These are phyloP conservation scores for Globisporangium spinosum DNA, from an alignment of 352 stramenopile genomes.

Conservation along the genomic window DNA sequence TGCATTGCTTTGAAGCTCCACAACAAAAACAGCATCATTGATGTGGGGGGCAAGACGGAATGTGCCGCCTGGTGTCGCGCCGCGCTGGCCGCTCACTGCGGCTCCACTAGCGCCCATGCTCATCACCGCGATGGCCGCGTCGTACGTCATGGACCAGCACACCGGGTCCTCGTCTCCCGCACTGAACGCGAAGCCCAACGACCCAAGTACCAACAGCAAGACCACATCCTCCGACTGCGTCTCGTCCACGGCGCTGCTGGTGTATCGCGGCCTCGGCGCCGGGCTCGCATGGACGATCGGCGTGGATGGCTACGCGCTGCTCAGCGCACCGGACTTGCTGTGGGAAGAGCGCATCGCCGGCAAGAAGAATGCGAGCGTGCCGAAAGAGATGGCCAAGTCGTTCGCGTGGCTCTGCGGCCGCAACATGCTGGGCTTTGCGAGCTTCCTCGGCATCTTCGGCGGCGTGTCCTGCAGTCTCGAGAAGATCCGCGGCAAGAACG, in stretches of 20 bases:
- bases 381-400: conserved; percentile 29
- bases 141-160: conserved; percentile 15
- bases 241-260: conserved; percentile 55
- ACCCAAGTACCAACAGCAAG: conserved; percentile 20
- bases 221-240: conserved; percentile 52
- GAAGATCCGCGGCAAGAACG: conserved; percentile 44
- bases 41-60: conserved; percentile 8
- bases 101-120: conserved; percentile 14
- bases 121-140: conserved; percentile 16
- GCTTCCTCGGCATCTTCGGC: conserved; percentile 72
- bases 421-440: conserved; percentile 69
- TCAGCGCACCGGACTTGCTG: conserved; percentile 30
- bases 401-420: conserved; percentile 32
- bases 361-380: conserved; percentile 22
- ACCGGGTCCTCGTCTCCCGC: conserved; percentile 6
- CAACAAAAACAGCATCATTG: neutral
- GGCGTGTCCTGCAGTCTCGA: conserved; percentile 70
- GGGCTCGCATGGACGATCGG: conserved; percentile 74
- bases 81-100: conserved; percentile 3
- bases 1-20: neutral
- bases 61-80: neutral
- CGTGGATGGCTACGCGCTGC: conserved; percentile 60
- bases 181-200: conserved; percentile 9
- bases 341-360: conserved; percentile 36
- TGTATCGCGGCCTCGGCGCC: conserved; percentile 57